These are phyloP conservation scores for Xylariales sp. DNA, from an alignment of 2,329 filamentous ascomycete species.

Conservation along the genomic window DNA sequence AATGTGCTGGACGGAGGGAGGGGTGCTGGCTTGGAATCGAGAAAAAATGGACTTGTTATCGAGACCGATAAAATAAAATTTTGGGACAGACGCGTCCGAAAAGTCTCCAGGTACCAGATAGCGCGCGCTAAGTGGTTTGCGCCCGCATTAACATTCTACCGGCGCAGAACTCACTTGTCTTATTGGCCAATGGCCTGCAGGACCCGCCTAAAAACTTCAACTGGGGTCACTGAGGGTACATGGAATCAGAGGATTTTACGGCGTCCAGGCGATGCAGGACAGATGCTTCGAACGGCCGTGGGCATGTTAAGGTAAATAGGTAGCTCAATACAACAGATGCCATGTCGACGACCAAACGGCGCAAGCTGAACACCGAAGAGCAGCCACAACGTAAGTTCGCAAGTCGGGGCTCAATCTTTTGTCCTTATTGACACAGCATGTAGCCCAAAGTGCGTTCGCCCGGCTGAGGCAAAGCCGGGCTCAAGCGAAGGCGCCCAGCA, in stretches of 20 bases:
- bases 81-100: slow-evolving; percentile 5
- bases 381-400: slow-evolving; percentile 27
- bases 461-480: slow-evolving; percentile 35
- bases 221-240: too few species aligned
- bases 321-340: neutral
- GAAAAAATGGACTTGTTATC: neutral
- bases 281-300: too few species aligned
- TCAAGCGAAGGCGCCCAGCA: too few species aligned
- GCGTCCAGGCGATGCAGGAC: too few species aligned
- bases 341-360: slow-evolving; percentile 32
- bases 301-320: too few species aligned
- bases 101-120: neutral
- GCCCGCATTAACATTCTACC: neutral
- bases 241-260: too few species aligned
- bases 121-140: neutral
- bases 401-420: neutral
- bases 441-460: slow-evolving; percentile 40
- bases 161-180: neutral
- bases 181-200: neutral
- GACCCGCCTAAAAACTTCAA: too few species aligned
- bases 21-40: neutral
- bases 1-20: neutral
- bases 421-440: slow-evolving; percentile 8
- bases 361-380: slow-evolving; percentile 34
- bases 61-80: slow-evolving; percentile 6